These are phyloP conservation scores for Aspergillus viridinutans DNA, from an alignment of 2,329 filamentous ascomycete species.

Conservation along the genomic window DNA sequence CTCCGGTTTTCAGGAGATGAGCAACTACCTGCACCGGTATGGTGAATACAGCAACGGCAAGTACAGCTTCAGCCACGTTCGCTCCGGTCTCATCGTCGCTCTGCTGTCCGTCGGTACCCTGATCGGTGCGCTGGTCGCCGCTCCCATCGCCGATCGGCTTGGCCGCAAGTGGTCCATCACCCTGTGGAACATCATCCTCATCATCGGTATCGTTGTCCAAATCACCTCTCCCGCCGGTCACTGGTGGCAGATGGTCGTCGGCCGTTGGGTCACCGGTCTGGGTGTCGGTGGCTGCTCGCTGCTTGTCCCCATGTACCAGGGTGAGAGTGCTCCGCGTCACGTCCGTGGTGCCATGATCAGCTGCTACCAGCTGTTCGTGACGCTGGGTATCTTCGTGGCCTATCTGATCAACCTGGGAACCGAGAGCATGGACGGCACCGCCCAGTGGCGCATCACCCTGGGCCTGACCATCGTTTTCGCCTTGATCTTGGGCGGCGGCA, in stretches of 20 bases:
- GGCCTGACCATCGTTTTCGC: conserved; percentile 56
- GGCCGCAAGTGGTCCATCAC: conserved; percentile 42
- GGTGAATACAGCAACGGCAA: conserved; percentile 30
- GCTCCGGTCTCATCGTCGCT: conserved; percentile 41
- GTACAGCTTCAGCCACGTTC: conserved; percentile 37
- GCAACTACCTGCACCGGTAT: conserved; percentile 37
- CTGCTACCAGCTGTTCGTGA: conserved; percentile 47
- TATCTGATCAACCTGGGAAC: conserved; percentile 46
- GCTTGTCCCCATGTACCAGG: conserved; percentile 45
- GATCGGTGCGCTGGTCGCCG: conserved; percentile 39
- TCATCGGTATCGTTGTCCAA: conserved; percentile 40
- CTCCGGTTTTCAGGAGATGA: conserved; percentile 41
- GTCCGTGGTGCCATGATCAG: conserved; percentile 43
- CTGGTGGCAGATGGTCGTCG: conserved; percentile 41
- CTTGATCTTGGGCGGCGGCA: conserved; percentile 50
- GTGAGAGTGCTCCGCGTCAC: conserved; percentile 42
- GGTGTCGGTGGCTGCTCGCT: conserved; percentile 42
- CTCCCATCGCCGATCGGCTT: conserved; percentile 39
- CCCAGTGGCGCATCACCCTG: conserved; percentile 48
- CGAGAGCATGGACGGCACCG: conserved; percentile 33
- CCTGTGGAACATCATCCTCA: conserved; percentile 36
- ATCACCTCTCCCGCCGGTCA: conserved; percentile 34
- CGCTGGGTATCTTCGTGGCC: conserved; percentile 43
- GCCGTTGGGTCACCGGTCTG: conserved; percentile 41
- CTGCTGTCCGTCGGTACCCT: conserved; percentile 43